phyloP scores from a whole-genome alignment of 2,329 filamentous ascomycete genomes.

The Penicillium sp. region DNA sequence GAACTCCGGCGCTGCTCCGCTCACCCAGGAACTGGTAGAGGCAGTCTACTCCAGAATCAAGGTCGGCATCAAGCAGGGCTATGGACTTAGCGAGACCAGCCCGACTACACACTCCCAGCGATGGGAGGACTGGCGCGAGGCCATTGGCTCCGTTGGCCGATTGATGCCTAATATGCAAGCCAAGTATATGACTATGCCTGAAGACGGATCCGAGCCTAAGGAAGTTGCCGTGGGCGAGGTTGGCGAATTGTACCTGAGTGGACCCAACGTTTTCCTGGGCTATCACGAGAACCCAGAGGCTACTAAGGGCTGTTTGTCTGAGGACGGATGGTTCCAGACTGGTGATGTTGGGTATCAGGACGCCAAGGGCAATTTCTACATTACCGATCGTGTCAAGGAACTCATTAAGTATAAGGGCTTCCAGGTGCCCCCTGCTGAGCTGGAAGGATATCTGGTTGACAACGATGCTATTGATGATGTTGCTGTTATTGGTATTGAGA shows the following conservation, averaged over 20 bases:
- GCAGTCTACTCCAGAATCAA: conserved; percentile 70
- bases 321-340: conserved; percentile 84
- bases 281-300: conserved; percentile 60
- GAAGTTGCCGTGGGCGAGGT: conserved; percentile 63
- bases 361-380: conserved; percentile 75
- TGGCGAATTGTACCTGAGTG: conserved; percentile 68
- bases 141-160: conserved; percentile 74
- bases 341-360: conserved; percentile 83
- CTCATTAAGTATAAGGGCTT: conserved; percentile 67
- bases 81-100: conserved; percentile 83
- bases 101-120: conserved; percentile 73
- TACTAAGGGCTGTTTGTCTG: conserved; percentile 55
- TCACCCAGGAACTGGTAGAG: conserved; percentile 76
- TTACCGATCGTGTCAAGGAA: conserved; percentile 78
- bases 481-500: conserved; percentile 62
- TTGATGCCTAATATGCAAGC: conserved; percentile 76
- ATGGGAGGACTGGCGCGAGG: conserved; percentile 72
- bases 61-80: conserved; percentile 85
- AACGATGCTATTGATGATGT: conserved; percentile 56
- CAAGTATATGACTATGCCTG: conserved; percentile 67
- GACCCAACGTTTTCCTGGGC: conserved; percentile 63
- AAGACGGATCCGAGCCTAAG: conserved; percentile 45
- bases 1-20: conserved; percentile 81
- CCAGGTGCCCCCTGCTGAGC: conserved; percentile 67
- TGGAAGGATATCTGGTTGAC: conserved; percentile 55